Conservation (phyloP, 371 early-diverging fungal species). For the Rhizopus sp. region DNA sequence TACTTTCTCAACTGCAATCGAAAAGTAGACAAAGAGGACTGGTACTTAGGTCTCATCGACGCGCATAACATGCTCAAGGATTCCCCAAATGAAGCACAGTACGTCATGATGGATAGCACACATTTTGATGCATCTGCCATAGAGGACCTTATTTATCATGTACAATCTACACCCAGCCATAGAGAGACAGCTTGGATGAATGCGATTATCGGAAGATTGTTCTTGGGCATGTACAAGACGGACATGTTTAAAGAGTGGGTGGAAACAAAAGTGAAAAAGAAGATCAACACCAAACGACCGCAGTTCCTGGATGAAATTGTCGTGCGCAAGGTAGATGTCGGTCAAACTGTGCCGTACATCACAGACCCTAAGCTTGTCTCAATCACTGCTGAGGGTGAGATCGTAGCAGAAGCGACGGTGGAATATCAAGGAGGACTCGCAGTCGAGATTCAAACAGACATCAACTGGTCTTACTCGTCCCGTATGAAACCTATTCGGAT, state of each 20-base stretch:
- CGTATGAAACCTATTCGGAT: conserved; percentile 71
- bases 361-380: conserved; percentile 73
- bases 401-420: conserved; percentile 73
- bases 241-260: conserved; percentile 59
- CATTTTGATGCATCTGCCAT: conserved; percentile 55
- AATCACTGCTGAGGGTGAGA: conserved; percentile 68
- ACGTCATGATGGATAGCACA: conserved; percentile 45
- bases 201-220: conserved; percentile 81
- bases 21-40: conserved; percentile 86
- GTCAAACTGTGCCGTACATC: conserved; percentile 78
- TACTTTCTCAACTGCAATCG: conserved; percentile 58
- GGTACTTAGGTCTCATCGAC: conserved; percentile 71
- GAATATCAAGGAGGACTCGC: conserved; percentile 77
- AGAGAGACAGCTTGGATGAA: conserved; percentile 82
- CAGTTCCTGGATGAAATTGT: conserved; percentile 79
- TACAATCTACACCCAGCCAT: conserved; percentile 58
- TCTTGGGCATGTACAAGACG: conserved; percentile 72
- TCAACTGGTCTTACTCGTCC: conserved; percentile 42
- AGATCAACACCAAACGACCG: conserved; percentile 67
- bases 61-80: conserved; percentile 36
- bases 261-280: conserved; percentile 65
- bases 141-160: conserved; percentile 44
- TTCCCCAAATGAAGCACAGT: conserved; percentile 19
- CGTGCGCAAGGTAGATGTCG: conserved; percentile 74
- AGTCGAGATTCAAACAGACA: conserved; percentile 71